These are phyloP conservation scores for Vanrija humicola DNA, from an alignment of 1,284 basidiomycete species.

Conservation along the genomic window DNA sequence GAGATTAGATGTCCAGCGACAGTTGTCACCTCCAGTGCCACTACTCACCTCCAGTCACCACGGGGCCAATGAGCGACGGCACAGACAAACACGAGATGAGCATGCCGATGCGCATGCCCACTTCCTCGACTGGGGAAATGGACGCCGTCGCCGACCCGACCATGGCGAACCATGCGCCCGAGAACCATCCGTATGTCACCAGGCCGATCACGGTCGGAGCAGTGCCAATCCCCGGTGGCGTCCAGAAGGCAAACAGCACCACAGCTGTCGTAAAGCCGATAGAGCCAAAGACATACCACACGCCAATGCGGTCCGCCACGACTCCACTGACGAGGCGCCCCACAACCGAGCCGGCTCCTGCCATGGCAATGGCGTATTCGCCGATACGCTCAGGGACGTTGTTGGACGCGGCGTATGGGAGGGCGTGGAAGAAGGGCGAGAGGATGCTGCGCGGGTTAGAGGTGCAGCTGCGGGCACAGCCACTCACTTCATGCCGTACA, in stretches of 20 bases:
- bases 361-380: conserved; percentile 8
- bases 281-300: conserved; percentile 7
- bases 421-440: conserved; percentile 8
- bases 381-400: background rate
- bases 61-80: conserved; percentile 38
- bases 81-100: conserved; percentile 34
- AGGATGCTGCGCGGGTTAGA: conserved; percentile 8
- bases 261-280: conserved; percentile 13
- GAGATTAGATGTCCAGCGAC: background rate
- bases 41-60: conserved; percentile 21
- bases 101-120: conserved; percentile 45
- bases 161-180: conserved; percentile 39
- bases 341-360: conserved; percentile 4
- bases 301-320: conserved; percentile 13
- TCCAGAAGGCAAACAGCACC: conserved; percentile 24
- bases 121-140: conserved; percentile 40
- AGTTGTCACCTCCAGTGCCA: conserved; percentile 3
- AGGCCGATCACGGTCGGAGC: conserved; percentile 36
- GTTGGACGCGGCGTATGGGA: conserved; percentile 9
- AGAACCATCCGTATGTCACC: conserved; percentile 30
- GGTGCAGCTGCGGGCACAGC: background rate
- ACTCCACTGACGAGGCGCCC: conserved; percentile 10
- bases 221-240: conserved; percentile 4
- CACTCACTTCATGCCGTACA: conserved; percentile 12
- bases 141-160: conserved; percentile 35